A percentile compares a stretch with the other conserved stretches of the same genome.
Evolutionary conservation across 306 rosid genomes (phyloP).

Genomic region (Prinsepia uniflora): DNA sequence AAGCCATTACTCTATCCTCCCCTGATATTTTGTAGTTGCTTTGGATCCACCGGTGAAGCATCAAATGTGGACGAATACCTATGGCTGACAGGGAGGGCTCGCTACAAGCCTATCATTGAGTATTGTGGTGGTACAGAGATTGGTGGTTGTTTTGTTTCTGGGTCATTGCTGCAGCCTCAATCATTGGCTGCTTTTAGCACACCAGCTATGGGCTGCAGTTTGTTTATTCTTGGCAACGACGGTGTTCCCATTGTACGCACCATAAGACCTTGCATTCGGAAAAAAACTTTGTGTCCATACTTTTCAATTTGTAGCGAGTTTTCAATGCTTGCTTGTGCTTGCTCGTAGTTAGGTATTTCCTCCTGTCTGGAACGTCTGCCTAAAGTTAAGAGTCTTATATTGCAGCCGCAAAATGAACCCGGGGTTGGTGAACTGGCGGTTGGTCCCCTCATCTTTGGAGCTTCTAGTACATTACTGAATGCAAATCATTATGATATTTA

Average conservation of each 20-base stretch:
- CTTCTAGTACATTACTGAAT: conserved; percentile 73
- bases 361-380: background rate
- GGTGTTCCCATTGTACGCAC: conserved; percentile 71
- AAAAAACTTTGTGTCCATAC: background rate
- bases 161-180: conserved; percentile 84
- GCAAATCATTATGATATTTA: conserved; percentile 80
- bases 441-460: conserved; percentile 75
- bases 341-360: background rate
- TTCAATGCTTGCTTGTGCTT: background rate
- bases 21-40: conserved; percentile 55
- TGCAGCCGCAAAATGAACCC: conserved; percentile 62
- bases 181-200: conserved; percentile 95
- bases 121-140: conserved; percentile 98
- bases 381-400: conserved; percentile 8
- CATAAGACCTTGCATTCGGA: conserved; percentile 9
- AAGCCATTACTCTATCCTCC: conserved; percentile 6
- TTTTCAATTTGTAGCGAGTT: background rate
- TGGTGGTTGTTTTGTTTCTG: conserved; percentile 84
- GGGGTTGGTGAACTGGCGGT: conserved; percentile 98
- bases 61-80: conserved; percentile 88
- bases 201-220: conserved; percentile 81
- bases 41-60: conserved; percentile 92
- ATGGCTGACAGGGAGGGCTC: conserved; percentile 96
- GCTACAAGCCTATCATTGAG: conserved; percentile 85
- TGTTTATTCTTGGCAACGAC: conserved; percentile 69